Evolutionary conservation across 139 green algal species (phyloP).

Genomic region (Closterium sp.): DNA sequence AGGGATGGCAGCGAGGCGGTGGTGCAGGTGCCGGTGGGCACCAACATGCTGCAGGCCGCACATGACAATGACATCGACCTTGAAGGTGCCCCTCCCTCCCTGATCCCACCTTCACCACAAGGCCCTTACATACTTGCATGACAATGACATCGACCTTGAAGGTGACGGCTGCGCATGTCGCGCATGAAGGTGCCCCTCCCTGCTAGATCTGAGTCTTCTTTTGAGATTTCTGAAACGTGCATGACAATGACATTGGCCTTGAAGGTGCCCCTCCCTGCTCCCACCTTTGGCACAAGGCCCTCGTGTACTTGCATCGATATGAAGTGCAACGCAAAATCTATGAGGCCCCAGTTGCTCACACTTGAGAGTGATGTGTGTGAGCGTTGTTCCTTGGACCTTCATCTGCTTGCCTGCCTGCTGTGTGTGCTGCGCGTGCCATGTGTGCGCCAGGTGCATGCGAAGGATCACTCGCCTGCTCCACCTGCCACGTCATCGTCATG

Average conservation of each 20-base stretch:
- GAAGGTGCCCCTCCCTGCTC: background rate
- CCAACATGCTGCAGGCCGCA: constrained; percentile 85
- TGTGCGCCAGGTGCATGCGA: constrained; percentile 82
- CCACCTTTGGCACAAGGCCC: no score
- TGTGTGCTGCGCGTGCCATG: background rate
- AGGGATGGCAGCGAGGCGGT: constrained; percentile 79
- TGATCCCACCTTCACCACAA: no score
- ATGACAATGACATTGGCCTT: constrained; percentile 68
- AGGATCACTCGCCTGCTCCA: constrained; percentile 95
- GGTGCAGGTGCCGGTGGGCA: constrained; percentile 77
- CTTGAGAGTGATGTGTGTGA: background rate
- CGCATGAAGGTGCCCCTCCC: no score
- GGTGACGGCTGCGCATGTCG: no score
- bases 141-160: constrained; percentile 60
- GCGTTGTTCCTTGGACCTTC: background rate
- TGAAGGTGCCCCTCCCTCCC: constrained; percentile 68
- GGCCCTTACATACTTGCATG: constrained; percentile 63
- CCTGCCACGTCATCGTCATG: constrained; percentile 92
- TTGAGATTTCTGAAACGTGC: no score
- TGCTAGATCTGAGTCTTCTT: no score
- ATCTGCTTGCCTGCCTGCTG: background rate
- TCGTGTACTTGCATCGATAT: background rate
- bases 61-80: constrained; percentile 98
- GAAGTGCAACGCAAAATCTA: background rate
- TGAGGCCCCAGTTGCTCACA: background rate